Evolutionary conservation across 2,329 filamentous ascomycete genomes (phyloP), one percentile per base, ranked within the genome.

Genomic region (Penicillium decumbens): DNA sequence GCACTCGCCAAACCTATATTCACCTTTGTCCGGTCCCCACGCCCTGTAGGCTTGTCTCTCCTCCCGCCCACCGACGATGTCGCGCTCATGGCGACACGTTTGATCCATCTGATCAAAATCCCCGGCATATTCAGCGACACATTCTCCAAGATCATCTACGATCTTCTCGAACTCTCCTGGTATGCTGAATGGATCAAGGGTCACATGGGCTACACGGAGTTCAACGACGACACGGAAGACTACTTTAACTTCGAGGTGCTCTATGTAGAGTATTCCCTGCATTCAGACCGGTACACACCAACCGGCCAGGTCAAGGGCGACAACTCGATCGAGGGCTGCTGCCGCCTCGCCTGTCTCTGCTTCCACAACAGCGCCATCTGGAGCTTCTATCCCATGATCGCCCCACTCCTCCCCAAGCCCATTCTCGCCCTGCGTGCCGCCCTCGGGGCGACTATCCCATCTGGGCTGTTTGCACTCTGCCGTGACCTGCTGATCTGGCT

Each of bases 201-300:
- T 13, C 53, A 50, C 29, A 59, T 55, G 6, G 55, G 58, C 8
- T 61, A 62, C 38, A 59, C 62, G 42, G 58, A 63, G 6, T 67
- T 70, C 49, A 59, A 62, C 42, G 67, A 69, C 2, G 63, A 70
- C 41, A 65, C 61, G 2, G 68, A 72, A 52, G 61, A 65, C 44
- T 72, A 71, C 56, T 72, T 69, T 54, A 72, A 72, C 47, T 69
- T 65, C 9, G 69, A 72, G 52, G 68, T 71, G 3, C 58, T 71
- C 6, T 67, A 65, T 49, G 62, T 69, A 28, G 69, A 72, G 53
- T 70, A 72, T 47, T 56, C 62, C 7, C 66, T 72, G 7, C 64
- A 70, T 45, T 55, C 50, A 30, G 68, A 71, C 51, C 67, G 69
- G n/a, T 72, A 65, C 46, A 67, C 64, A 5, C 41, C 53, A n/a